These are phyloP conservation scores for Raphanus hybrid DNA, from an alignment of 441 rosid species.

Conservation along the genomic window DNA sequence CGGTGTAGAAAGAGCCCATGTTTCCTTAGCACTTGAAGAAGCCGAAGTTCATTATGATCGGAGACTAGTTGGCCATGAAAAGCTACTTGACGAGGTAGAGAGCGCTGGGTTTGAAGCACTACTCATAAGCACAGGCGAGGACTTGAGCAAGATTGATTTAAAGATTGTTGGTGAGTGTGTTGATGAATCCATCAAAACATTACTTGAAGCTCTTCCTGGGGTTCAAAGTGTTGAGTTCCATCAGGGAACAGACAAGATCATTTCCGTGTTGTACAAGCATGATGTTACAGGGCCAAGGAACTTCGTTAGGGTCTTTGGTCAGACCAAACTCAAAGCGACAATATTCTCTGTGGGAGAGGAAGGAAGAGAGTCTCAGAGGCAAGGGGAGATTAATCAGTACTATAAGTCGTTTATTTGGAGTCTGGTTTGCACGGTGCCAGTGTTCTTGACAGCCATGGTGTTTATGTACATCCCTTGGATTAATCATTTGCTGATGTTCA, in stretches of 20 bases:
- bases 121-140: constrained; percentile 75
- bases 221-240: constrained; percentile 56
- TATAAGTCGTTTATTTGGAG: constrained; percentile 73
- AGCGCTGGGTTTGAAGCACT: constrained; percentile 78
- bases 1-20: constrained; percentile 79
- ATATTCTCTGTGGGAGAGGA: constrained; percentile 64
- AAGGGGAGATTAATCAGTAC: constrained; percentile 69
- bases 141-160: constrained; percentile 72
- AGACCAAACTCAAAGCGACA: constrained; percentile 55
- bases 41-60: constrained; percentile 80
- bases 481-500: constrained; percentile 58
- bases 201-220: constrained; percentile 87
- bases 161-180: constrained; percentile 69
- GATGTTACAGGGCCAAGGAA: constrained; percentile 84
- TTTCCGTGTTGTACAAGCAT: constrained; percentile 69
- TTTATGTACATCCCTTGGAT: constrained; percentile 81
- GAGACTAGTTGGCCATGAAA: constrained; percentile 43
- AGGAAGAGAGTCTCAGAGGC: constrained; percentile 61
- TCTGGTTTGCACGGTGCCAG: constrained; percentile 82
- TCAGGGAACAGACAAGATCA: constrained; percentile 42
- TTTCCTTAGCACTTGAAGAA: constrained; percentile 91
- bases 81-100: constrained; percentile 55
- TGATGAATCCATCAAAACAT: constrained; percentile 51
- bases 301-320: constrained; percentile 62
- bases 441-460: constrained; percentile 81